Base-by-base conservation (phyloP, 139 green algal species). In the Ulvella scutata region DNA sequence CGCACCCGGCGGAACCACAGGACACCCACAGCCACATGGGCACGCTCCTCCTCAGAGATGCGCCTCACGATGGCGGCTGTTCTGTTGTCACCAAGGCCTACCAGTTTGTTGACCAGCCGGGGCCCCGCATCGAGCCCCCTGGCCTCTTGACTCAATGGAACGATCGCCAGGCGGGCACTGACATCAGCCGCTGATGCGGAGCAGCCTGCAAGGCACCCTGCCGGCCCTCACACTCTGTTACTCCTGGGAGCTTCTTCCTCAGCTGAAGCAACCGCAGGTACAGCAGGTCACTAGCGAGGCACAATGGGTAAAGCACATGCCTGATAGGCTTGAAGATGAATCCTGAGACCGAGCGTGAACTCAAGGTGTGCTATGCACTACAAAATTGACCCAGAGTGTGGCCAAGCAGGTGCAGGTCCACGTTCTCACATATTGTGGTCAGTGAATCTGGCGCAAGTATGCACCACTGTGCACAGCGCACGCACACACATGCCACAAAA, bases 141-240 rank as follows among this genome's bases (percentile, higher is more conserved):
- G 0, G 89, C 90, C 79, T 95, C 89, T 43, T 95, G 89, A 0
- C 75, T 84, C 88, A 96, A 90, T 21, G 91, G 90, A 23, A 96
- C 85, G 2, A 95, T 78, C 3, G 86, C 91, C 62, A 96, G 77
- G 36, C 91, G 88, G 43, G 44, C 75, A 17, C 36, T 36, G 51
- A 88, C 36, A 62, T 88, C 81, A 4, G 51, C 51, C n/a, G 51
- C 51, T 28, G 34, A 60, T 1, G 61, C 28, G 34, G 28, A 26
- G 72, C 51, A 72, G 38, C 28, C 76, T 39, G n/a, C 73, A 77
- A 77, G 9, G 10, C 20, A 76, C 10, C 31, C 26, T 72, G 13
- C 23, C 60, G 9, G 20, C 60, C 60, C 17, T 21, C 3, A 72
- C 73, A 34, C 28, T 6, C 4, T 29, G 33, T 33, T 31, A 2